Evolutionary conservation across 805 yeast species (phyloP), one percentile per base, ranked within the genome.

Genomic region (Spathaspora sp.): DNA sequence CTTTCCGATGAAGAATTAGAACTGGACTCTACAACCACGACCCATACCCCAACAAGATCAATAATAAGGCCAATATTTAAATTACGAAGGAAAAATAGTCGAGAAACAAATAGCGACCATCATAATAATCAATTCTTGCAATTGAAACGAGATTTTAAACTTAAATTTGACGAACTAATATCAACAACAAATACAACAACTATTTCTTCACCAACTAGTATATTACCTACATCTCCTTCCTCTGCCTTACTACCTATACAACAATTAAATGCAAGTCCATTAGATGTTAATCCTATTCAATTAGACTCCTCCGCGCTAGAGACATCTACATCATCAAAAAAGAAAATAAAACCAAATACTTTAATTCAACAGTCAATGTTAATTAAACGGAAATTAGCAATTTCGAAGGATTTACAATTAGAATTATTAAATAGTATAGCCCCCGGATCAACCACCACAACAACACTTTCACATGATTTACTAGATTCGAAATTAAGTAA

Each of bases 1-100:
- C 49, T 68, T 9, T 67, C 75, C 26, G 76, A 72, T 54, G 75
- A 71, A 39, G 76, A 70, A 40, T 67, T 69, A 9, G 75, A 71
- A 50, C 54, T 61, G 12, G 74, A 69, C 23, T 5, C 18, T 23
- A 23, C 26, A 23, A 23, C 26, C 26, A 23, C 26, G 4, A 42
- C 55, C 11, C 18, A 52, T 42, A 49, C 44, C 31, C 48, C 49
- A 18, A 26, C 53, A 19, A 55, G 62, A 46, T 50, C 63, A 8
- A 56, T 57, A 12, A 52, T 55, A 23, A 56, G 53, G 43, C 64
- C 62, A n/a, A n/a, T 51, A 17, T 50, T 47, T 39, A 51, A 54
- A 18, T 49, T 54, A 28, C 54, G 49, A 29, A 38, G 50, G 50
- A 47, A 42, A 23, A 46, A 38, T 23, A 32, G 45, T n/a, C 18